These are phyloP conservation scores for Macadamia integrifolia DNA, from an alignment of 164 flowering plant genomes.

Conservation along the genomic window DNA sequence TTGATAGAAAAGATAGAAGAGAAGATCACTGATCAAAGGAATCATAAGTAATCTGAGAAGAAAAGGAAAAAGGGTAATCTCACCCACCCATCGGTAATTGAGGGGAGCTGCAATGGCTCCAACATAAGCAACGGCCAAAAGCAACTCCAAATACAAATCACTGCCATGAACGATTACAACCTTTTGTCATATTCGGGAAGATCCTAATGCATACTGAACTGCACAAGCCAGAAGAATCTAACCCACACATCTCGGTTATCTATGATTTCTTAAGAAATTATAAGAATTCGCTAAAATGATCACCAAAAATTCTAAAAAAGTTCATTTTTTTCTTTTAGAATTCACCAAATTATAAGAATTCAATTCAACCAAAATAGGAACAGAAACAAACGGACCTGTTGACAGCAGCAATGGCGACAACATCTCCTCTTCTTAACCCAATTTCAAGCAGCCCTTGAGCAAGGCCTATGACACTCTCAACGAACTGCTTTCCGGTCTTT, in stretches of 20 bases:
- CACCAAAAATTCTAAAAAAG: too few relatives aligned
- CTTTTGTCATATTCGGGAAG: too few relatives aligned
- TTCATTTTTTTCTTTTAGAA: neutral
- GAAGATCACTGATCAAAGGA: neutral
- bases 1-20: neutral
- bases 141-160: conserved; percentile 72
- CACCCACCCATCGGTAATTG: conserved; percentile 75
- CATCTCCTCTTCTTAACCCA: conserved; percentile 54
- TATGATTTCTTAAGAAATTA: too few relatives aligned
- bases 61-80: neutral
- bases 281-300: too few relatives aligned
- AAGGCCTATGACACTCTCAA: conserved; percentile 36
- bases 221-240: neutral
- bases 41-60: neutral
- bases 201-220: neutral
- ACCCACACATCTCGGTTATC: too few relatives aligned
- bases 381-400: conserved; percentile 55
- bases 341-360: neutral
- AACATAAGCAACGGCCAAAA: conserved; percentile 63
- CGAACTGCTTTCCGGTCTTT: conserved; percentile 58
- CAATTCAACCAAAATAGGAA: neutral
- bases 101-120: conserved; percentile 76
- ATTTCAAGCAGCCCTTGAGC: conserved; percentile 50
- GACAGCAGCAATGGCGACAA: conserved; percentile 76
- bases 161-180: conserved; percentile 23